Base-by-base conservation (phyloP, 1,139 yeast species). In the Magnusiomyces ingens region DNA sequence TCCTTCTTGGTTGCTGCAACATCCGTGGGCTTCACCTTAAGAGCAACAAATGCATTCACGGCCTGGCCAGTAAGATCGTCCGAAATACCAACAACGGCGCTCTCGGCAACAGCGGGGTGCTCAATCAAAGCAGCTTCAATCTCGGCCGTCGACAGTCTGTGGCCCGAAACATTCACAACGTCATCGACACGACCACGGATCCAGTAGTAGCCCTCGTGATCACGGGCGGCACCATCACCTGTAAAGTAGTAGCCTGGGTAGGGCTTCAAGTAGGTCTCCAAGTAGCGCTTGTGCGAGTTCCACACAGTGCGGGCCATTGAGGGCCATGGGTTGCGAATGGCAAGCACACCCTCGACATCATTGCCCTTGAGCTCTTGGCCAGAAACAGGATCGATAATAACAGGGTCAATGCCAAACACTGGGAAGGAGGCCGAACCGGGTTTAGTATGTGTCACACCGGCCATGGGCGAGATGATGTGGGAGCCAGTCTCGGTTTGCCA, bases 401-500 rank as follows among this genome's bases (percentile, higher is more conserved):
- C 82, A 49, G 95, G 83, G 63, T 85, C 80, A 59, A 89, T 81
- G 71, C 96, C 96, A 65, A 89, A 87, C 77, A 89, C 86, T 61
- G 96, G 96, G 59, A 87, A 78, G 46, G 95, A 84, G 15, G 96
- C 95, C 53, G 94, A 84, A 66, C 96, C 96, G 47, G 96, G 96
- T 71, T 89, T 89, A 63, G 89, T 85, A 66, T 94, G 91, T 54
- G 85, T 80, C 41, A 85, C 81, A 71, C 96, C 96, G 40, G 95
- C 95, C 63, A 88, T 73, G 63, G 96, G 95, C 42, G 95, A 89
- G 70, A 89, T 86, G 68, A 88, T 78, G 71, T 88, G 95, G 52
- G 95, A 84, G 54, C 96, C 96, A 15, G 93, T 84, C 73, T 89
- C 96, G 17, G 96, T 89, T 76, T 88, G 96, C 96, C 96, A 89